A percentile compares a stretch with the other conserved stretches of the same genome.
Evolutionary conservation across 2,329 filamentous ascomycete species (phyloP).

Genomic region (Aspergillus texensis): DNA sequence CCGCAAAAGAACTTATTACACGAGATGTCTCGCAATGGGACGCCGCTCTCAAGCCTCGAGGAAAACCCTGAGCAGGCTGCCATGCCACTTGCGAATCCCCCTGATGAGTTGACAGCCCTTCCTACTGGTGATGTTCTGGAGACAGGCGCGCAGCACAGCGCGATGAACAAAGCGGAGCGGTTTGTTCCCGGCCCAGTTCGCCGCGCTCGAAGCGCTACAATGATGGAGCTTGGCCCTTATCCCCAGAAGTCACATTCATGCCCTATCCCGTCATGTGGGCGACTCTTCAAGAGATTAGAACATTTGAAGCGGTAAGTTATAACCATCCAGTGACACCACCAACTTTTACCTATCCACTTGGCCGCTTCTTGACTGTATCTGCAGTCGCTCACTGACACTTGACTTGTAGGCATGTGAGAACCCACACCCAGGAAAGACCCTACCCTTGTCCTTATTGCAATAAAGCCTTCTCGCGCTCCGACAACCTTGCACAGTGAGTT

Average conservation of each 20-base stretch:
- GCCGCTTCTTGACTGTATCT: constrained; percentile 39
- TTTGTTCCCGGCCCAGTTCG: constrained; percentile 72
- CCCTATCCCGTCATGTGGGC: constrained; percentile 96
- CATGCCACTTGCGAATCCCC: constrained; percentile 63
- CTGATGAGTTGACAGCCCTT: constrained; percentile 69
- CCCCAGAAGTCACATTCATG: constrained; percentile 98
- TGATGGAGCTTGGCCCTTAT: constrained; percentile 95
- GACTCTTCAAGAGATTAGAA: constrained; percentile 97
- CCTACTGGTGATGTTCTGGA: constrained; percentile 64
- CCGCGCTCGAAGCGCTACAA: constrained; percentile 88
- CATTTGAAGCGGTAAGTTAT: constrained; percentile 91
- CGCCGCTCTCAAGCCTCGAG: constrained; percentile 82
- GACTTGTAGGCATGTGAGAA: constrained; percentile 86
- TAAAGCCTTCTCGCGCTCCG: constrained; percentile 97
- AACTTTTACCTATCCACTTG: constrained; percentile 18
- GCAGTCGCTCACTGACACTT: constrained; percentile 55
- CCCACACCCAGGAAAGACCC: constrained; percentile 97
- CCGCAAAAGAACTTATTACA: constrained; percentile 81
- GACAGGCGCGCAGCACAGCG: constrained; percentile 58
- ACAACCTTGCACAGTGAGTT: constrained; percentile 95
- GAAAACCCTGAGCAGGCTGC: constrained; percentile 76
- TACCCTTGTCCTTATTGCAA: constrained; percentile 98
- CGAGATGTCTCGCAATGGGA: constrained; percentile 80
- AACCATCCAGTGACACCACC: constrained; percentile 22
- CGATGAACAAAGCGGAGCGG: constrained; percentile 59